Conservation (phyloP, 2,329 filamentous ascomycete genomes). For the Colletotrichum destructivum region DNA sequence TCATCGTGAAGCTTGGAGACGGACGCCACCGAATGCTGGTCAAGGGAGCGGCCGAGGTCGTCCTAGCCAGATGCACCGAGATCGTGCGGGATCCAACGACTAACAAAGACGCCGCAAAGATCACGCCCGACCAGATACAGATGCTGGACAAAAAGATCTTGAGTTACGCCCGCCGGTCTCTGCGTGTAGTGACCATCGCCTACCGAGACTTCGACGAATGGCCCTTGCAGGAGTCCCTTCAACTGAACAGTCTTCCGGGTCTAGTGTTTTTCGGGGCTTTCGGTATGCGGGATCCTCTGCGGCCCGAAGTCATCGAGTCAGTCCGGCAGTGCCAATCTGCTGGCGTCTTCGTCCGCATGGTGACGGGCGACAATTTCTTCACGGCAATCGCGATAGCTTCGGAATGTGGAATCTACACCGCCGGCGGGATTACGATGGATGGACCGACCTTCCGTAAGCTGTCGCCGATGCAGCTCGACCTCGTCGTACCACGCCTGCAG, state of each 20-base stretch:
- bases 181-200: too few species aligned
- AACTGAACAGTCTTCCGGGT: constrained; percentile 48
- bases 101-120: constrained; percentile 46
- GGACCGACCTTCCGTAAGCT: constrained; percentile 77
- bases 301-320: constrained; percentile 59
- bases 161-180: too few species aligned
- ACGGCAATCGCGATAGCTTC: constrained; percentile 82
- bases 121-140: too few species aligned
- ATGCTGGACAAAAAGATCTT: too few species aligned
- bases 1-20: constrained; percentile 62
- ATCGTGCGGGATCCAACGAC: constrained; percentile 62
- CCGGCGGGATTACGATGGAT: constrained; percentile 76
- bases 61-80: constrained; percentile 61
- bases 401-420: constrained; percentile 78
- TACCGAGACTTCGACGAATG: constrained; percentile 41
- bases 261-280: constrained; percentile 67
- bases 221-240: too few species aligned
- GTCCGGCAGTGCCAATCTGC: constrained; percentile 60
- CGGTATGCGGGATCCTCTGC: constrained; percentile 64
- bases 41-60: constrained; percentile 72
- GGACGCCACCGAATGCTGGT: constrained; percentile 66
- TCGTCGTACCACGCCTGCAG: constrained; percentile 71
- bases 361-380: constrained; percentile 67
- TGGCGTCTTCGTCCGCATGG: constrained; percentile 63
- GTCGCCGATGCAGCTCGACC: constrained; percentile 70